phyloP scores from a whole-genome alignment of 192 early-diverging fungal species.

The Dissophora globulifera region DNA sequence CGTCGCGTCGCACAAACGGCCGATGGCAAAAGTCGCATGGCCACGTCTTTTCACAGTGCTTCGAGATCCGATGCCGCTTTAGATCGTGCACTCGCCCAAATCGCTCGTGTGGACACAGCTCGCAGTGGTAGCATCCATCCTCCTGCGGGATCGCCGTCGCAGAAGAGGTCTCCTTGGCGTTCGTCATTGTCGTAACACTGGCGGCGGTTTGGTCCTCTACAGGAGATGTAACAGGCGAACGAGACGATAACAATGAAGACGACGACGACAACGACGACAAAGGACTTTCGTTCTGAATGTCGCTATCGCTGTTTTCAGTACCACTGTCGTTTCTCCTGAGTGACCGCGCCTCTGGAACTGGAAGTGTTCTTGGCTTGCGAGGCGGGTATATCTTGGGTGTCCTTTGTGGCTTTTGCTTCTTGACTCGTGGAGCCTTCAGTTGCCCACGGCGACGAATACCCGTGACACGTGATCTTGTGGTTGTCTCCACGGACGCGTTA shows the following conservation, averaged over 20 bases:
- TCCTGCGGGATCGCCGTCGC: not conserved
- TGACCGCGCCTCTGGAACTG: not conserved
- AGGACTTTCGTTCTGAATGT: too few species aligned
- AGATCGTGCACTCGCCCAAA: slow-evolving; percentile 26
- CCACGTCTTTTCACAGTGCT: slow-evolving; percentile 31
- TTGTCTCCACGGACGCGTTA: too few species aligned
- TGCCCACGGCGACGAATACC: not conserved
- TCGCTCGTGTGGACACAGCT: slow-evolving; percentile 15
- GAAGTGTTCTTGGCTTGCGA: not conserved
- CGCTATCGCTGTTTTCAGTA: too few species aligned
- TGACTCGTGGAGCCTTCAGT: slow-evolving; percentile 17
- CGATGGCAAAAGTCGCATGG: slow-evolving; percentile 34
- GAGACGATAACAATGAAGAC: too few species aligned
- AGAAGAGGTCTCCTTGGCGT: not conserved
- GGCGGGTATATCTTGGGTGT: slow-evolving; percentile 39
- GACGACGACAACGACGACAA: too few species aligned
- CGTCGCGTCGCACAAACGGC: slow-evolving; percentile 26
- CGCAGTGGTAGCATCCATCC: slow-evolving; percentile 13
- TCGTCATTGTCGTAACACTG: not conserved
- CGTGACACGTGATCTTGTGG: too few species aligned
- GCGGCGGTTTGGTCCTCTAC: not conserved
- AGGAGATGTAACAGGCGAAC: too few species aligned
- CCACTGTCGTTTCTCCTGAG: not conserved
- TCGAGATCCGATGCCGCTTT: slow-evolving; percentile 32
- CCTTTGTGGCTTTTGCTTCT: slow-evolving; percentile 8